Percentiles rank a stretch among this genome's conserved stretches.
Evolutionary conservation across 148 eudicot species (phyloP).

Genomic region (Spergularia marina): DNA sequence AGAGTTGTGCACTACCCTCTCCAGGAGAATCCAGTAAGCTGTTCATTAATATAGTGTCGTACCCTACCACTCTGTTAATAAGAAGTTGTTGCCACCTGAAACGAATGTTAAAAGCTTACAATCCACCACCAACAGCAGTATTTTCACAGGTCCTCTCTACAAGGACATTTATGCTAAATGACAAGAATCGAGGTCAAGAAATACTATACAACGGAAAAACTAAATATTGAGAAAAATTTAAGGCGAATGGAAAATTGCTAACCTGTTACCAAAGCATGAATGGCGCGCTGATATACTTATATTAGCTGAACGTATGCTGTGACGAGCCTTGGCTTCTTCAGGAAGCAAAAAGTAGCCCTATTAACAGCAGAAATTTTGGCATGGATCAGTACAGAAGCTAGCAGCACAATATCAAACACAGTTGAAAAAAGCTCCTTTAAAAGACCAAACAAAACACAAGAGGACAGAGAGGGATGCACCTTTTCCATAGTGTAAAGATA

Average conservation of each 20-base stretch:
- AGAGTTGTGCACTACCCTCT: conserved; percentile 48
- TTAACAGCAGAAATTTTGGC: not conserved
- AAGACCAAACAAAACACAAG: not conserved
- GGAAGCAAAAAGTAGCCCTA: conserved; percentile 93
- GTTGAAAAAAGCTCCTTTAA: not conserved
- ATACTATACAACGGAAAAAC: not conserved
- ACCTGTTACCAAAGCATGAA: conserved; percentile 97
- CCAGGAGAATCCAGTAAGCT: conserved; percentile 88
- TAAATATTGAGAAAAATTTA: too few species aligned
- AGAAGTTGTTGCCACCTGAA: conserved; percentile 98
- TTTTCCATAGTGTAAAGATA: conserved; percentile 88
- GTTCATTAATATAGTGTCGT: conserved; percentile 96
- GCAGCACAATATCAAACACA: not conserved
- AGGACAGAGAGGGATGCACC: conserved; percentile 32
- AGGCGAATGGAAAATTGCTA: not conserved
- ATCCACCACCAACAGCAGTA: not conserved
- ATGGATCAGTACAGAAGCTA: conserved; percentile 7
- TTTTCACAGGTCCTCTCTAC: not conserved
- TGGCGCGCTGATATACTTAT: conserved; percentile 91
- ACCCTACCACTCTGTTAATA: conserved; percentile 93
- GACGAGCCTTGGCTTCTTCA: conserved; percentile 80
- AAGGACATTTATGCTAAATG: not conserved
- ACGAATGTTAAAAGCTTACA: not conserved
- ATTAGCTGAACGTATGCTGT: conserved; percentile 64
- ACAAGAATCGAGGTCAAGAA: not conserved